A percentile compares a stretch with the other conserved stretches of the same genome.
phyloP scores from a whole-genome alignment of 768 basidiomycete genomes.

The Termitomyces sp. region DNA sequence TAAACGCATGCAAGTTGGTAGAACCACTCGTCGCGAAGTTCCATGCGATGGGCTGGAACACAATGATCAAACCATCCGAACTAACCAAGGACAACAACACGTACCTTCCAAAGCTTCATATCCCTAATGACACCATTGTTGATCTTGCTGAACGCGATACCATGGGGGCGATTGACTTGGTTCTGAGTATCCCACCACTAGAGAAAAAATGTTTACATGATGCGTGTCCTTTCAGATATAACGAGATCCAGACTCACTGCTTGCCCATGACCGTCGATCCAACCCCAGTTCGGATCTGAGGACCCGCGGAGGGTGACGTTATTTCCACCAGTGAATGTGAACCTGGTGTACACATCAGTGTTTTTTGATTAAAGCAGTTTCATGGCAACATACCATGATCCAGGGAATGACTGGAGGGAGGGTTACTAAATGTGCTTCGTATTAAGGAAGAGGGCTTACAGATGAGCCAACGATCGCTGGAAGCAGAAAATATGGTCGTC shows the following conservation, averaged over 20 bases:
- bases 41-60: slow-evolving; percentile 50
- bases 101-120: slow-evolving; percentile 55
- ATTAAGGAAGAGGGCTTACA: slow-evolving; percentile 24
- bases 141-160: slow-evolving; percentile 51
- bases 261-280: slow-evolving; percentile 62
- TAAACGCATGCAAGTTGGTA: slow-evolving; percentile 45
- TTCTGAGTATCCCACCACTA: slow-evolving; percentile 60
- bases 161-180: slow-evolving; percentile 53
- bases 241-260: slow-evolving; percentile 25
- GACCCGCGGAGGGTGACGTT: slow-evolving; percentile 60
- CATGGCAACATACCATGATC: slow-evolving; percentile 33
- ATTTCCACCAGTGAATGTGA: slow-evolving; percentile 49
- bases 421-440: not conserved
- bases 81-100: not conserved
- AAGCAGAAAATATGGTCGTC: not conserved
- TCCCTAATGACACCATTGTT: slow-evolving; percentile 50
- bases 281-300: slow-evolving; percentile 56
- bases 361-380: not conserved
- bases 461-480: slow-evolving; percentile 41
- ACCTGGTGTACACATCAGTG: slow-evolving; percentile 30
- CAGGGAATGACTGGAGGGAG: slow-evolving; percentile 35
- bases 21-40: slow-evolving; percentile 53
- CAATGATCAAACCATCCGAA: not conserved
- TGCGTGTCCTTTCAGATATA: not conserved
- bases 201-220: not conserved